Evolutionary conservation across 139 green algal species (phyloP).

Genomic region (Spirogloea muscicola): DNA sequence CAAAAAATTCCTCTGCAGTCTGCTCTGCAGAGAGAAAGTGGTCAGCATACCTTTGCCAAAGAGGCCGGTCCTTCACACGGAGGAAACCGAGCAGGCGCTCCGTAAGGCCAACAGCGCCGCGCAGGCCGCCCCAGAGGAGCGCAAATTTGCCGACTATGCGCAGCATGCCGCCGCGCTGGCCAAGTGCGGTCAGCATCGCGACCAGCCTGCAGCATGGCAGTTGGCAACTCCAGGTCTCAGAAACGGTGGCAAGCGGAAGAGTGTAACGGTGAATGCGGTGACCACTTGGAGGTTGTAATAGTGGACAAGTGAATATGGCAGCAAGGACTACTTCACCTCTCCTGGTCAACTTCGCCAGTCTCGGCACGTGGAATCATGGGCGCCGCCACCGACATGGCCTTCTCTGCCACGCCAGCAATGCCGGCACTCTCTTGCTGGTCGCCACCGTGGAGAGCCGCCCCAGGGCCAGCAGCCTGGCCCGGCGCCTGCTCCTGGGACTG

Average conservation of each 20-base stretch:
- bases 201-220: constrained; percentile 31
- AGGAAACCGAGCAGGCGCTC: constrained; percentile 31
- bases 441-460: no score
- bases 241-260: no score
- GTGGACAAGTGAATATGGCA: no score
- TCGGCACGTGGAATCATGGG: background rate
- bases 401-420: constrained; percentile 9
- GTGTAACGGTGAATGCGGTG: no score
- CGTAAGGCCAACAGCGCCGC: constrained; percentile 5
- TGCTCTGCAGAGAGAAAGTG: no score
- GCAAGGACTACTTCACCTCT: no score
- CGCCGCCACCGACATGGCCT: constrained; percentile 9
- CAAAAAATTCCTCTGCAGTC: no score
- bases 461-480: no score
- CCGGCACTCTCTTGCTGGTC: no score
- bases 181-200: constrained; percentile 18
- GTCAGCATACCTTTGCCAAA: constrained; percentile 17
- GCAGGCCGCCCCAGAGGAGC: constrained; percentile 26
- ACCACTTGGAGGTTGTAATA: no score
- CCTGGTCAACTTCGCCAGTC: constrained; percentile 1
- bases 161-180: constrained; percentile 33
- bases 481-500: no score
- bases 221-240: no score
- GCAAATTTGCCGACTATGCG: constrained; percentile 35
- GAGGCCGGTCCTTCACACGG: background rate